Evolutionary conservation across 2,329 filamentous ascomycete genomes (phyloP).

Genomic region (Talaromyces sp.): DNA sequence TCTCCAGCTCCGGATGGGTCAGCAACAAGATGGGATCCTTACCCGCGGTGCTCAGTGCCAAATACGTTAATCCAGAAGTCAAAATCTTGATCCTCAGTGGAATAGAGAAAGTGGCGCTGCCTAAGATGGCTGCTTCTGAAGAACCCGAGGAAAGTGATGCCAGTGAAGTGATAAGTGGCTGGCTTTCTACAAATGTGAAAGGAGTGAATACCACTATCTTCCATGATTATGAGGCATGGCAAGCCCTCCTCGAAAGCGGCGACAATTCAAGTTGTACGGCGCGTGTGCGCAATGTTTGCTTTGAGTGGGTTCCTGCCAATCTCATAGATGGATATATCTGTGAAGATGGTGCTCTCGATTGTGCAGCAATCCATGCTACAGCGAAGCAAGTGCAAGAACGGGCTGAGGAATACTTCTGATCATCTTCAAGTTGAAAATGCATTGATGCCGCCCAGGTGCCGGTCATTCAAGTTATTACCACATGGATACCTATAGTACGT

Average conservation of each 20-base stretch:
- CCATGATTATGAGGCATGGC: too few relatives aligned
- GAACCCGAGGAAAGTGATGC: slow-evolving; percentile 59
- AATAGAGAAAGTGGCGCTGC: slow-evolving; percentile 62
- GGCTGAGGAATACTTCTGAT: slow-evolving; percentile 25
- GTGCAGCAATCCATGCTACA: slow-evolving; percentile 25
- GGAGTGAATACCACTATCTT: slow-evolving; percentile 28
- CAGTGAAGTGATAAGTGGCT: slow-evolving; percentile 53
- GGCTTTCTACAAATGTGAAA: slow-evolving; percentile 41
- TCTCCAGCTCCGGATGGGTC: slow-evolving; percentile 60
- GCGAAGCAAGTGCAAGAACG: slow-evolving; percentile 24
- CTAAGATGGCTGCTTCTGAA: slow-evolving; percentile 50
- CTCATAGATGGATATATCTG: slow-evolving; percentile 60
- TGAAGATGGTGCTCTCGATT: slow-evolving; percentile 51
- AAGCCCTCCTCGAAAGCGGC: too few relatives aligned
- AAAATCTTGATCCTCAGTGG: slow-evolving; percentile 62
- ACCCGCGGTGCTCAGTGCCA: slow-evolving; percentile 59
- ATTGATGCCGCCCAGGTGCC: too few relatives aligned
- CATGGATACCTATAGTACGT: too few relatives aligned
- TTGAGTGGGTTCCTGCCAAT: slow-evolving; percentile 60
- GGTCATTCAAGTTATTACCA: too few relatives aligned
- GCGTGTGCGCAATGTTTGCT: slow-evolving; percentile 54
- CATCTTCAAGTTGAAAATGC: too few relatives aligned
- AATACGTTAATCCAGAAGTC: slow-evolving; percentile 48
- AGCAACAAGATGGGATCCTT: slow-evolving; percentile 70
- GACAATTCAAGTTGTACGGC: slow-evolving; percentile 27